Evolutionary conservation across 139 green algal genomes (phyloP).

Genomic region (Parachlorella kessleri): DNA sequence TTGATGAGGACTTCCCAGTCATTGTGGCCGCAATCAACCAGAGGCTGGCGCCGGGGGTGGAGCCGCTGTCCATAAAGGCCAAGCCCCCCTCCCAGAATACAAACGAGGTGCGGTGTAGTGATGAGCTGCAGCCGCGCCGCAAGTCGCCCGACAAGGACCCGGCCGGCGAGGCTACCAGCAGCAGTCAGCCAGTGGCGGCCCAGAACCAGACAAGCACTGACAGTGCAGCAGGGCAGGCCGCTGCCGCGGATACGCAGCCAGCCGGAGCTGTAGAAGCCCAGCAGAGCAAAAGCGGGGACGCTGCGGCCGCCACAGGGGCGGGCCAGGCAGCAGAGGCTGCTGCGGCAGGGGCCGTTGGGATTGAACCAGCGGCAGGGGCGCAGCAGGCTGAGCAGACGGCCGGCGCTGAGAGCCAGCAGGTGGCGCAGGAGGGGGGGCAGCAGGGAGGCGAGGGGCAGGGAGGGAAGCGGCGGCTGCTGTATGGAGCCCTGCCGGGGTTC

Average conservation of each 20-base stretch:
- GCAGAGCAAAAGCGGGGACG: not conserved
- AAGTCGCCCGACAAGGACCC: not conserved
- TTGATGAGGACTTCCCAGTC: not conserved
- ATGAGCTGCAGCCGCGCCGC: not conserved
- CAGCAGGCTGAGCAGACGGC: not conserved
- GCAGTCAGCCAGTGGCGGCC: no score
- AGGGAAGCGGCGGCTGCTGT: not conserved
- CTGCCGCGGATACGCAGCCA: no score
- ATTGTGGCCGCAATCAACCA: not conserved
- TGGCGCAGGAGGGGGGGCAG: not conserved
- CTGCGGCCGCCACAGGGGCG: not conserved
- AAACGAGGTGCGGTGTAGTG: not conserved
- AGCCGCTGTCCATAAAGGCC: not conserved
- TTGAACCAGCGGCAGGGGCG: not conserved
- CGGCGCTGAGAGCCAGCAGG: not conserved
- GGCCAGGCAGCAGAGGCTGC: not conserved
- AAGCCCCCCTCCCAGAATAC: not conserved
- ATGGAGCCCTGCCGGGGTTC: not conserved
- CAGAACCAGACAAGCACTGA: no score
- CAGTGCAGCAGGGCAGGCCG: no score
- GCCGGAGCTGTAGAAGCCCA: no score
- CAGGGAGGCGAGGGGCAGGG: not conserved
- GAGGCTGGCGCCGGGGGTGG: not conserved
- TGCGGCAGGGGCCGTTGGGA: not conserved
- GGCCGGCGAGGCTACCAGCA: not conserved